phyloP scores from a whole-genome alignment of 148 eudicot genomes.

The Simmondsia chinensis region DNA sequence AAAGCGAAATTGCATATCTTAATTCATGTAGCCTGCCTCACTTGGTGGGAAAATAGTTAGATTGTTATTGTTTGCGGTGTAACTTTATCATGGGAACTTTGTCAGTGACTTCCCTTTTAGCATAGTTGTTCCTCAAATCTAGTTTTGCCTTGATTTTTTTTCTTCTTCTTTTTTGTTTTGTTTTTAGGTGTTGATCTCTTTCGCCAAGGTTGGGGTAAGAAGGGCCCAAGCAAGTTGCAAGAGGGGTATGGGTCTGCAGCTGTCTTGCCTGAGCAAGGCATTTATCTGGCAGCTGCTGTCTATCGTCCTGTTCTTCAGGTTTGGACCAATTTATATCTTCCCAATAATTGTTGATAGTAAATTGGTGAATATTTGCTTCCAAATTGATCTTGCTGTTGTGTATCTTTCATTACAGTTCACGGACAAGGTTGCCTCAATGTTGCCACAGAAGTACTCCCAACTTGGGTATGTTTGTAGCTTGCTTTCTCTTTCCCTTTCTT shows the following conservation, averaged over 20 bases:
- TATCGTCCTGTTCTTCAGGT: constrained; percentile 97
- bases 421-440: constrained; percentile 73
- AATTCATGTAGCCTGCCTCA: no score
- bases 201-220: constrained; percentile 80
- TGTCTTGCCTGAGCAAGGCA: constrained; percentile 93
- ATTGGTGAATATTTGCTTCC: not conserved
- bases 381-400: not conserved
- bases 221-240: constrained; percentile 59
- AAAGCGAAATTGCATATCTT: no score
- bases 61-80: no score
- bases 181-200: constrained; percentile 42
- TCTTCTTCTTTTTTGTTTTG: no score
- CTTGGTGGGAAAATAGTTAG: no score
- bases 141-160: no score
- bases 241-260: constrained; percentile 98
- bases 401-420: constrained; percentile 63
- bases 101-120: no score
- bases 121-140: no score
- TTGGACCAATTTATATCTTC: constrained; percentile 8
- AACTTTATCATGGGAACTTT: no score
- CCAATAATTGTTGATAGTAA: not conserved
- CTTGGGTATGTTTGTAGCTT: constrained; percentile 59
- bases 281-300: constrained; percentile 92
- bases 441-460: constrained; percentile 84
- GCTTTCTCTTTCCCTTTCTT: not conserved